Evolutionary conservation across 495 filamentous ascomycete species (phyloP).

Genomic region (Aspergillus homomorphus): DNA sequence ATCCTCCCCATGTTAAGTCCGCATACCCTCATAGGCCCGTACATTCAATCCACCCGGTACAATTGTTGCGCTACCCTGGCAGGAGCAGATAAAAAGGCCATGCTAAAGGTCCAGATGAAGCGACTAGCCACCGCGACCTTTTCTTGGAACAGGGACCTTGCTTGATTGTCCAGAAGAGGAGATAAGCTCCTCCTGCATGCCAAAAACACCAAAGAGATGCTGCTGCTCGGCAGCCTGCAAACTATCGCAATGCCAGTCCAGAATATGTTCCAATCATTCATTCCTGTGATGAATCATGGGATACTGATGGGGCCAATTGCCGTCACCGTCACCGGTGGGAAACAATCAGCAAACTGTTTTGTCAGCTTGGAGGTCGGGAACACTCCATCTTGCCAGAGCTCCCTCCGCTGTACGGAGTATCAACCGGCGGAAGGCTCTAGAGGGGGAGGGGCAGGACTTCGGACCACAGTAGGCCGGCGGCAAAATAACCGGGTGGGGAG

Average conservation of each 20-base stretch:
- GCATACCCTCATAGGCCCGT: slow-evolving; percentile 4
- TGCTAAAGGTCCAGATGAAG: not conserved
- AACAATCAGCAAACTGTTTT: slow-evolving; percentile 16
- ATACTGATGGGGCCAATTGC: slow-evolving; percentile 15
- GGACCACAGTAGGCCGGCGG: slow-evolving; percentile 42
- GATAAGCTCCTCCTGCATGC: not conserved
- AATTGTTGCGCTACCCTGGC: slow-evolving; percentile 1
- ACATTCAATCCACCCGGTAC: not conserved
- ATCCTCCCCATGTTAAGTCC: slow-evolving; percentile 7
- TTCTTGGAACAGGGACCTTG: not conserved
- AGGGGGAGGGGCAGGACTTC: slow-evolving; percentile 13
- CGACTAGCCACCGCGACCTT: not conserved
- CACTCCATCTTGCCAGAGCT: slow-evolving; percentile 14
- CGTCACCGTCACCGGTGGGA: slow-evolving; percentile 14
- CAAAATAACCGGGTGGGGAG: slow-evolving; percentile 23
- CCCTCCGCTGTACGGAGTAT: not conserved
- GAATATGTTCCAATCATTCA: slow-evolving; percentile 1
- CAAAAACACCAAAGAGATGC: not conserved
- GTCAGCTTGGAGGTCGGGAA: slow-evolving; percentile 21
- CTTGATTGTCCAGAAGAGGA: not conserved
- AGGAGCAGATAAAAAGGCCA: not conserved
- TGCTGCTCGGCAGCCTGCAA: not conserved
- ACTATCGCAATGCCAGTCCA: not conserved
- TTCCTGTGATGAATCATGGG: slow-evolving; percentile 10
- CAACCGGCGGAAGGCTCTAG: not conserved